Conservation (phyloP, 192 early-diverging fungal genomes). For the Lunasporangiospora selenospora region DNA sequence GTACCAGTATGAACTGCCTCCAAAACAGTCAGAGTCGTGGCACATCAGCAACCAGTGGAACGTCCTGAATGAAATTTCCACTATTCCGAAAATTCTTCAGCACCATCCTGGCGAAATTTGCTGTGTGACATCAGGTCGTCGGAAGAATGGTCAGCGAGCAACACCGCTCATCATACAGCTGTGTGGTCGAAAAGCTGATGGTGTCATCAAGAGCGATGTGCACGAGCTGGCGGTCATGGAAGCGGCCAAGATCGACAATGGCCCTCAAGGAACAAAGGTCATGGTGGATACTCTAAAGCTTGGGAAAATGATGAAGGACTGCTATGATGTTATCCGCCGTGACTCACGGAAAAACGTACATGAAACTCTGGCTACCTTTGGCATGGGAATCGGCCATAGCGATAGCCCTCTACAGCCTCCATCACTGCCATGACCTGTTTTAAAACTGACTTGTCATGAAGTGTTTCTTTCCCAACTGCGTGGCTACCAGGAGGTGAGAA, state of each 20-base stretch:
- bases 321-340: not conserved
- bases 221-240: constrained; percentile 7
- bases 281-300: constrained; percentile 8
- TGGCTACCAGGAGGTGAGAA: not conserved
- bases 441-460: constrained; percentile 1
- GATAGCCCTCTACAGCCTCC: not conserved
- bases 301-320: constrained; percentile 11
- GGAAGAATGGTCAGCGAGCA: constrained; percentile 5
- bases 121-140: constrained; percentile 2
- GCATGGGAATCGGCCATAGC: constrained; percentile 2
- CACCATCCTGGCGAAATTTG: constrained; percentile 7
- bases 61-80: constrained; percentile 4
- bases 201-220: not conserved
- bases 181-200: constrained; percentile 1
- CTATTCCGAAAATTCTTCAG: not conserved
- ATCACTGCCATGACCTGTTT: constrained; percentile 1
- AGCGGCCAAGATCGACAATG: constrained; percentile 10
- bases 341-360: not conserved
- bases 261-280: constrained; percentile 9
- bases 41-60: not conserved
- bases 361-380: not conserved
- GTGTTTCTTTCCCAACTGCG: not conserved
- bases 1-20: not conserved
- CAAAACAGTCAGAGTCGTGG: not conserved
- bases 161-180: constrained; percentile 5